Evolutionary conservation across 768 basidiomycete genomes (phyloP).

Genomic region (Rhodotorula taiwanensis): DNA sequence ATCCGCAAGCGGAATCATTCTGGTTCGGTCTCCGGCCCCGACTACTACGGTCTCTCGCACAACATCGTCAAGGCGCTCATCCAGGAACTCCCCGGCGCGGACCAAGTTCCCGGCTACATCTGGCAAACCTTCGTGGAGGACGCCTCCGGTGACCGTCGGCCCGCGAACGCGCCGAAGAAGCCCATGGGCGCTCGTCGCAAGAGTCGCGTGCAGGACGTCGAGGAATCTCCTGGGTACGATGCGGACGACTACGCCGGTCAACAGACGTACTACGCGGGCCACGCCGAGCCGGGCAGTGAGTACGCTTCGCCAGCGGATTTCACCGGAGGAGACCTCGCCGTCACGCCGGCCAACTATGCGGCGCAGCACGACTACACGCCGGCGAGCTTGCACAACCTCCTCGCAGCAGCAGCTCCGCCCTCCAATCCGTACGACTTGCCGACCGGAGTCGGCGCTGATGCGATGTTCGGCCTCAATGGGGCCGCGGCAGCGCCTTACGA

Average conservation of each 20-base stretch:
- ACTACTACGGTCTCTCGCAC: constrained; percentile 79
- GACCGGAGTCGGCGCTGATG: background rate
- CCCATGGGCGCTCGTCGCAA: background rate
- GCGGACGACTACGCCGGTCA: background rate
- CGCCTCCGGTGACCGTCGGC: background rate
- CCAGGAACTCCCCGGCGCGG: constrained; percentile 71
- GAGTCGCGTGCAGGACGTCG: background rate
- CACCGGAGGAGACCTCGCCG: background rate
- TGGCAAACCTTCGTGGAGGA: constrained; percentile 78
- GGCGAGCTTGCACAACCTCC: constrained; percentile 11
- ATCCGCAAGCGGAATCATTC: constrained; percentile 75
- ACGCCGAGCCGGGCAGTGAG: background rate
- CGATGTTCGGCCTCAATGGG: constrained; percentile 3
- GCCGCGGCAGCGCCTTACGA: constrained; percentile 6
- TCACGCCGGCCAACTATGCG: constrained; percentile 4
- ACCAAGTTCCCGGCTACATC: constrained; percentile 68
- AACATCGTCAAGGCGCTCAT: constrained; percentile 84
- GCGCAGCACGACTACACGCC: constrained; percentile 10
- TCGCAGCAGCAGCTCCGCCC: background rate
- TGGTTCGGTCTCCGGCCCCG: constrained; percentile 79
- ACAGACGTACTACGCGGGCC: background rate
- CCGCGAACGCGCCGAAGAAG: background rate
- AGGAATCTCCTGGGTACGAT: background rate
- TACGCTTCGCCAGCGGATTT: background rate
- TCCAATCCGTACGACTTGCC: constrained; percentile 24